These are phyloP conservation scores for Hortiboletus campestris DNA, from an alignment of 768 basidiomycete species.

Conservation along the genomic window DNA sequence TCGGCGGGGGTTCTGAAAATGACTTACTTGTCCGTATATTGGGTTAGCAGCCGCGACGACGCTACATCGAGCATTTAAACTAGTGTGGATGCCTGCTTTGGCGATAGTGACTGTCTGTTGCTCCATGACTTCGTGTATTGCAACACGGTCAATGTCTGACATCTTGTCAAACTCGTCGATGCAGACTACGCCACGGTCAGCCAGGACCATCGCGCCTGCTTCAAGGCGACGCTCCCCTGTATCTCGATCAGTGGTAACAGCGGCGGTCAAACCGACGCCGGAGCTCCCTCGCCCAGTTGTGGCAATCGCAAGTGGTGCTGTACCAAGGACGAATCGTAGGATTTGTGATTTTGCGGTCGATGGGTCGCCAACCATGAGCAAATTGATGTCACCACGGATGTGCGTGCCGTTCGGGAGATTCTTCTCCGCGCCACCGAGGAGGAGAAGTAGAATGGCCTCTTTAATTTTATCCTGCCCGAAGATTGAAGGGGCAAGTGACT, in stretches of 20 bases:
- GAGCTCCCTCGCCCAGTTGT: constrained; percentile 97
- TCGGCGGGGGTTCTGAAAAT: background rate
- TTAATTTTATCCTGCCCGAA: constrained; percentile 97
- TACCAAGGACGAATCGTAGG: constrained; percentile 92
- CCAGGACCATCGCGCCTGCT: constrained; percentile 99
- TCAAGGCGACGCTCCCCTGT: constrained; percentile 96
- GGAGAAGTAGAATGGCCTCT: constrained; percentile 84
- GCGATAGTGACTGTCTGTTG: constrained; percentile 99
- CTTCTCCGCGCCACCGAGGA: constrained; percentile 97
- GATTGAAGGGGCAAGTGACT: constrained; percentile 96
- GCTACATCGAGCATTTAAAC: constrained; percentile 94
- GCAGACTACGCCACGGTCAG: constrained; percentile 97
- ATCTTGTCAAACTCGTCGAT: constrained; percentile 99
- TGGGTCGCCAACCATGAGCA: constrained; percentile 99
- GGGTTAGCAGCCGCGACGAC: constrained; percentile 99
- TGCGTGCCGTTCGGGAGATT: constrained; percentile 97
- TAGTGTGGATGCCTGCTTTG: constrained; percentile 98
- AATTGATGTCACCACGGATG: constrained; percentile 98
- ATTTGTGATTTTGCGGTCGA: constrained; percentile 98
- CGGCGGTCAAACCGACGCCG: constrained; percentile 98
- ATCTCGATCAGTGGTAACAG: constrained; percentile 97
- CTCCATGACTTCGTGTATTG: constrained; percentile 99
- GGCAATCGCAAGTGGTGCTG: constrained; percentile 95
- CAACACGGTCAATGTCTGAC: constrained; percentile 97
- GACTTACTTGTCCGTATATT: constrained; percentile 88